Base-by-base conservation (phyloP, 2,329 filamentous ascomycete genomes). In the Clonostachys sp. region DNA sequence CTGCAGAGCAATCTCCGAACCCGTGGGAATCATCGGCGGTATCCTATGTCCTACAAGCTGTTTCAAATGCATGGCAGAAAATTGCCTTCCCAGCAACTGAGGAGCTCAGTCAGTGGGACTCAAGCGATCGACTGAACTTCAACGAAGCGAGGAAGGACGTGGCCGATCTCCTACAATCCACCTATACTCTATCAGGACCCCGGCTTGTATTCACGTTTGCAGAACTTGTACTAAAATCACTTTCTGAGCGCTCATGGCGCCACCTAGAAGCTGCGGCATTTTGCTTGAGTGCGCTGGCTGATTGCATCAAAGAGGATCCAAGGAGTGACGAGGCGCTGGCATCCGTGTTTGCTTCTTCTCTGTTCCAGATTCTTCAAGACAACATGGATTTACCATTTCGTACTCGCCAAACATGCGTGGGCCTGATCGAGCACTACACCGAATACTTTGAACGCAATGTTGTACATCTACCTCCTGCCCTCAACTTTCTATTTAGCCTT, bases 71-170 rank as follows among this genome's bases (percentile, higher is more conserved):
- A 49, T 87, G 82, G 74, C 73, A 72, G 34, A 91, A 89, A 61
- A 82, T 87, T 43, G 79, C 81, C 41, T 87, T 87, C 51, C 86
- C 88, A 5, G 69, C 81, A 1, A 56, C 70, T 2, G 71, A 78
- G 10, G 69, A 75, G 8, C 80, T 84, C 42, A 71, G 74, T 33
- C 70, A 73, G 0, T 92, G 89, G 89, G 86, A 88, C 51, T 81
- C 82, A 5, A 79, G 81, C 20, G 83, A 88, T 34, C 80, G 80
- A 38, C 75, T 78, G 45, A 81, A 77, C 0, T 91, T 91, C 63
- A 73, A 77, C 45, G 83, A 87, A 48, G 89, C 89, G 43, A 78
- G 89, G 33, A 84, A 87, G 55, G 89, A 95, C 57, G 83, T 91
- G n/a, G 77, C 80, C 45, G 89, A 95, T 61, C 76, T 94, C 45